Evolutionary conservation across 148 eudicot species (phyloP).

Genomic region (Vaccinium darrowii): DNA sequence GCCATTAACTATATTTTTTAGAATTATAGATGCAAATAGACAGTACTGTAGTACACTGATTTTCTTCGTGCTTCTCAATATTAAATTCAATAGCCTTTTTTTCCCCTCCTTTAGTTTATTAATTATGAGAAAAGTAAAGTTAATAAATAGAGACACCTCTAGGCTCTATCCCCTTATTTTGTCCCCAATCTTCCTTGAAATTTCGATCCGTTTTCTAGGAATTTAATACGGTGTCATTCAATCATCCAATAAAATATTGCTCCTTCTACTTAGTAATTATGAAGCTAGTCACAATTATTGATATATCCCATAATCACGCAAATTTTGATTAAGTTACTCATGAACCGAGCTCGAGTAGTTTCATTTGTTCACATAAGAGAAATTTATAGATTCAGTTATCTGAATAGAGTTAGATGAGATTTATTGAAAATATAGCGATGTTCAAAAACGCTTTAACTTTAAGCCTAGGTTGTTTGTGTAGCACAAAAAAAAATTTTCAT

Average conservation of each 20-base stretch:
- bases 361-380: neutral
- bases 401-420: neutral
- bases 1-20: slow-evolving; percentile 21
- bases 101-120: slow-evolving; percentile 12
- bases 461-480: neutral
- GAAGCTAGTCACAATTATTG: no score
- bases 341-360: neutral
- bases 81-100: slow-evolving; percentile 17
- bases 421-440: neutral
- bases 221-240: neutral
- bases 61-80: slow-evolving; percentile 14
- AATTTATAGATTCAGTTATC: neutral
- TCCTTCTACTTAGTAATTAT: no score
- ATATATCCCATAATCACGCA: neutral
- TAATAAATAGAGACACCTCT: slow-evolving; percentile 4
- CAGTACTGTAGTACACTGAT: slow-evolving; percentile 22
- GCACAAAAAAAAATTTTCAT: neutral
- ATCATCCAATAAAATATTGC: neutral
- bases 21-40: slow-evolving; percentile 17
- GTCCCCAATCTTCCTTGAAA: slow-evolving; percentile 23
- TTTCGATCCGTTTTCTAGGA: neutral
- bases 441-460: neutral
- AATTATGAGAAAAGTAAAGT: slow-evolving; percentile 12
- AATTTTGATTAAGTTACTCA: neutral
- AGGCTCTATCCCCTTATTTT: slow-evolving; percentile 20